These are phyloP conservation scores for Pseudonitzschia pungens DNA, from an alignment of 108 stramenopile genomes.

Conservation along the genomic window DNA sequence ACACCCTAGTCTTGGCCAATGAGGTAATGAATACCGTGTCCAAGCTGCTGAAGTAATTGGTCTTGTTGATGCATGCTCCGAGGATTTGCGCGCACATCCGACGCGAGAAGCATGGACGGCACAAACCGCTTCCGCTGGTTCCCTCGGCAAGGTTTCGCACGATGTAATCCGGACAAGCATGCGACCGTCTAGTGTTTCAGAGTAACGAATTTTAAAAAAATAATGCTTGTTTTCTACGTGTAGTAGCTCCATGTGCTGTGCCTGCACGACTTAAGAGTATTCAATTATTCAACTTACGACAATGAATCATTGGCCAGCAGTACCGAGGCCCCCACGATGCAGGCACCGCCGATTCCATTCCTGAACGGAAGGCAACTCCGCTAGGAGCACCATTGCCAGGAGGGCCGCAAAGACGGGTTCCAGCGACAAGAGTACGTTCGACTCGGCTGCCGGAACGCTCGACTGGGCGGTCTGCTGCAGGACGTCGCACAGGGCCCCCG, in stretches of 20 bases:
- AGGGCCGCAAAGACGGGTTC: slow-evolving; percentile 63
- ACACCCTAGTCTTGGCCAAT: neutral
- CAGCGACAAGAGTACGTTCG: slow-evolving; percentile 62
- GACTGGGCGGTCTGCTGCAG: slow-evolving; percentile 63
- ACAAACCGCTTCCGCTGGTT: no score
- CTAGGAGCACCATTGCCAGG: slow-evolving; percentile 47
- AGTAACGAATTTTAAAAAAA: no score
- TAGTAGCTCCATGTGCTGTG: no score
- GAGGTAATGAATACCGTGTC: neutral
- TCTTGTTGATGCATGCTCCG: no score
- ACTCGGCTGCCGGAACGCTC: slow-evolving; percentile 47
- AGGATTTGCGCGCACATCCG: no score
- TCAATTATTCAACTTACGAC: no score
- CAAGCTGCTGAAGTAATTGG: neutral
- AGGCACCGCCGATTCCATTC: slow-evolving; percentile 52
- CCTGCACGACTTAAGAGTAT: no score
- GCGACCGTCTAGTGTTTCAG: no score
- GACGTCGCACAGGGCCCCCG: slow-evolving; percentile 60
- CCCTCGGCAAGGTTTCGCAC: no score
- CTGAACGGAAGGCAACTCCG: slow-evolving; percentile 48
- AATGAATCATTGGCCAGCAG: neutral
- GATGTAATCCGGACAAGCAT: no score
- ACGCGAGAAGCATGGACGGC: no score
- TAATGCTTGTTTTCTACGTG: no score
- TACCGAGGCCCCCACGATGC: slow-evolving; percentile 29